phyloP scores from a whole-genome alignment of 2,329 filamentous ascomycete genomes.

The Cladorrhinum sp. region DNA sequence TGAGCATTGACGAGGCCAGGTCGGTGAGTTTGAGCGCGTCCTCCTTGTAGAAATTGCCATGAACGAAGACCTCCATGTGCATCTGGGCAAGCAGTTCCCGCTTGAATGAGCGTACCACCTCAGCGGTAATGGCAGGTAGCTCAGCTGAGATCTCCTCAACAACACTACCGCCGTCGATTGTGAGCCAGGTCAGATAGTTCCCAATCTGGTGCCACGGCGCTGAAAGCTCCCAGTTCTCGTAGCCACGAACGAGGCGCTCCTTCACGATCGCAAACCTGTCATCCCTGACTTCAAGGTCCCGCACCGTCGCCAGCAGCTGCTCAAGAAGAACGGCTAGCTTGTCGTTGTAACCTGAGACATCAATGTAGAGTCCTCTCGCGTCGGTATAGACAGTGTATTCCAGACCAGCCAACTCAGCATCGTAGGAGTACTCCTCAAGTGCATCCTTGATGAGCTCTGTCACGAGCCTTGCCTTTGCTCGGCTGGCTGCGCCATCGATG shows the following conservation, averaged over 20 bases:
- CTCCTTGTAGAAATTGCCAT: slow-evolving; percentile 92
- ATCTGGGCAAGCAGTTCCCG: slow-evolving; percentile 78
- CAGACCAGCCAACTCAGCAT: slow-evolving; percentile 87
- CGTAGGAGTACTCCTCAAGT: slow-evolving; percentile 89
- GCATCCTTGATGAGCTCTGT: slow-evolving; percentile 85
- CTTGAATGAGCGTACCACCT: slow-evolving; percentile 73
- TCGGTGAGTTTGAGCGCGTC: slow-evolving; percentile 84
- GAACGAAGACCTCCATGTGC: slow-evolving; percentile 82
- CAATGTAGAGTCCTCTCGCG: slow-evolving; percentile 69
- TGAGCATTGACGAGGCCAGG: slow-evolving; percentile 73
- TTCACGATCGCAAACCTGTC: slow-evolving; percentile 90
- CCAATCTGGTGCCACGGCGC: slow-evolving; percentile 87
- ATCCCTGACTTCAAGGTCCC: slow-evolving; percentile 77
- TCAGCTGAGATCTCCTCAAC: slow-evolving; percentile 78
- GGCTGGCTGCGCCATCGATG: slow-evolving; percentile 74
- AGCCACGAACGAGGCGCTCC: slow-evolving; percentile 71
- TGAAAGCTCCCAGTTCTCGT: slow-evolving; percentile 83
- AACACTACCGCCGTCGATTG: slow-evolving; percentile 70
- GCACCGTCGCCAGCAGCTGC: slow-evolving; percentile 80
- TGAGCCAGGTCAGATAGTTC: slow-evolving; percentile 78
- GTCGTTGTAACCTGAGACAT: slow-evolving; percentile 90
- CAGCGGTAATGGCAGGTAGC: slow-evolving; percentile 68
- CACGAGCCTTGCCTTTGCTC: slow-evolving; percentile 75
- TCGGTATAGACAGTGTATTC: slow-evolving; percentile 76
- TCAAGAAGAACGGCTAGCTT: slow-evolving; percentile 89